Evolutionary conservation across 1,284 basidiomycete species (phyloP).

Genomic region (Inonotus hispidus): DNA sequence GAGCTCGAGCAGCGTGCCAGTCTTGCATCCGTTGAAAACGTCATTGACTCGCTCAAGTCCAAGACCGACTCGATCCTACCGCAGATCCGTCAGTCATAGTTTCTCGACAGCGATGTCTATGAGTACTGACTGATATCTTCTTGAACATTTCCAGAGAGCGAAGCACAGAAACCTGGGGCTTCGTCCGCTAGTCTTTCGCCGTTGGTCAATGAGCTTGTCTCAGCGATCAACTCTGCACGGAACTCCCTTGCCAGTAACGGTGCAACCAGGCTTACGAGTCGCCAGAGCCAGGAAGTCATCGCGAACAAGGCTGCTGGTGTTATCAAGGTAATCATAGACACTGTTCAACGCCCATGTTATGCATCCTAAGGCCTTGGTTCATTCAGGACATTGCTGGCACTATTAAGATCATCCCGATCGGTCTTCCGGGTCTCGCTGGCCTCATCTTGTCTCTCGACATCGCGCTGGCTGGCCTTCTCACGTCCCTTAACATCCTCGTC

Average conservation of each 20-base stretch:
- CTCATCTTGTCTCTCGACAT: conserved; percentile 19
- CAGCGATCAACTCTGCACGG: conserved; percentile 15
- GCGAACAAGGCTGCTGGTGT: conserved; percentile 16
- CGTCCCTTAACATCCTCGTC: conserved; percentile 17
- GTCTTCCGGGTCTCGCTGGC: conserved; percentile 11
- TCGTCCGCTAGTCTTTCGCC: conserved; percentile 11
- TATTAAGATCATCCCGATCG: not conserved
- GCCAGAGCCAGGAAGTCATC: conserved; percentile 17
- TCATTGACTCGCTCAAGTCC: conserved; percentile 7
- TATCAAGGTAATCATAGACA: conserved; percentile 8
- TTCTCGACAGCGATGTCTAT: not conserved
- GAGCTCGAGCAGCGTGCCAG: conserved; percentile 8
- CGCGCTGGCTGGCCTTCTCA: conserved; percentile 18
- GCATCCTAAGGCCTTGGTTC: not conserved
- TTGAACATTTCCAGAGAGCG: not conserved
- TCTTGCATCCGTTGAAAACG: not conserved
- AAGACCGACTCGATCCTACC: conserved; percentile 1
- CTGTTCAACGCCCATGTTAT: not conserved
- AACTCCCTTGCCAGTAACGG: conserved; percentile 3
- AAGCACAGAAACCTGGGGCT: not conserved
- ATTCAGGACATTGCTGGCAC: not conserved
- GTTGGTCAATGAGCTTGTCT: conserved; percentile 12
- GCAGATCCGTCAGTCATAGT: conserved; percentile 12
- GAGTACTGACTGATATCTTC: not conserved
- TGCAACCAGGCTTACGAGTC: conserved; percentile 8